Base-by-base conservation (phyloP, 192 early-diverging fungal species). In the Podila verticillata region DNA sequence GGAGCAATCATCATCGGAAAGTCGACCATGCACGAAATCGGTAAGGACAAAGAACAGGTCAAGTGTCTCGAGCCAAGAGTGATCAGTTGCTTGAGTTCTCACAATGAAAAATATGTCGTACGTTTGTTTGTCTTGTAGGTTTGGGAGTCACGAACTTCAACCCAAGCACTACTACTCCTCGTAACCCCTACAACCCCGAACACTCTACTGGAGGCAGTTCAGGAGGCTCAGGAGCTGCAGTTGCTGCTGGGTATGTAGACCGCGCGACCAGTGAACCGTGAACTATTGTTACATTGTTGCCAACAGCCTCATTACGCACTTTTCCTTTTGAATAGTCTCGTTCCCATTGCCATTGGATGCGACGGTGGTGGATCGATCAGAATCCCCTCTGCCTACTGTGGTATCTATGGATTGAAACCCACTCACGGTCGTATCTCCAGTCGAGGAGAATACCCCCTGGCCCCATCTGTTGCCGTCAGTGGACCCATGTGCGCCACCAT, bases 1-100 rank as follows among this genome's bases (percentile, higher is more conserved):
- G 93, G 93, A 28, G 92, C 89, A 0, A 83, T 94, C 62, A 87
- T 93, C 65, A 71, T 90, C 35, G 93, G 92, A 24, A 91, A 92
- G 22, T 82, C 92, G 0, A 84, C 82, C 31, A 95, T 95, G 94
- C 87, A 93, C 60, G 94, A 95, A 68, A 73, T 93, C 24, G 93
- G 92, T 58, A 87, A 85, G 84, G 82, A 80, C 29, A 26, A 49
- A 29, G 35, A 13, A 64, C 22, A 73, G 29, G 39, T 32, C 28
- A 31, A 22, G 5, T 58, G n/a, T 58, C 32, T 22, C 7, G 15
- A 26, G 34, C 4, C 9, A 51, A 20, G 17, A 34, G 10, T 26
- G 32, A 57, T 9, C 7, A 34, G 17, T 8, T n/a, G n/a, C 24
- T 26, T 12, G 26, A 12, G 22, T 32, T 34, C 57, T 39, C 22